These are phyloP conservation scores for Akanthomyces uredinophilus DNA, from an alignment of 2,329 filamentous ascomycete genomes.

Conservation along the genomic window DNA sequence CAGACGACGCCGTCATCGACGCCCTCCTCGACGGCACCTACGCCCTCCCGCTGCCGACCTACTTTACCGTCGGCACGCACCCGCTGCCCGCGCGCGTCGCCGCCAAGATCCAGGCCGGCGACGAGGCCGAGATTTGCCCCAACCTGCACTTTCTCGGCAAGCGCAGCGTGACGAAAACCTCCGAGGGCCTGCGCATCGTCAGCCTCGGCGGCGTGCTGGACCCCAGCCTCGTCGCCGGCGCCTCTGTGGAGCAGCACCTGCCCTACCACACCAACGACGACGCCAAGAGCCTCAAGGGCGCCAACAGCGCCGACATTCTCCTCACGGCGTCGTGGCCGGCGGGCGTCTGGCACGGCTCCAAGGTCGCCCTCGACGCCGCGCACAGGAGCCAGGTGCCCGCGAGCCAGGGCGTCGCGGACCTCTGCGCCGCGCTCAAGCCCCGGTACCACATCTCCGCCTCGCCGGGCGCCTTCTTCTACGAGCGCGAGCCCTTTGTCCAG, in stretches of 20 bases:
- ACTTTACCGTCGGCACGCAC: slow-evolving; percentile 76
- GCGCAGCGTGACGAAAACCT: slow-evolving; percentile 80
- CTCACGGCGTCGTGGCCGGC: slow-evolving; percentile 84
- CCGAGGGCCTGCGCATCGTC: slow-evolving; percentile 84
- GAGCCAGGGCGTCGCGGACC: slow-evolving; percentile 67
- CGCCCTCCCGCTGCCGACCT: slow-evolving; percentile 72
- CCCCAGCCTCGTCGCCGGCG: slow-evolving; percentile 52
- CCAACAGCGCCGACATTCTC: slow-evolving; percentile 77
- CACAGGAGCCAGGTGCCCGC: slow-evolving; percentile 45
- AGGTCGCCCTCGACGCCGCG: slow-evolving; percentile 51
- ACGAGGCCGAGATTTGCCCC: slow-evolving; percentile 68
- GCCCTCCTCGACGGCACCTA: slow-evolving; percentile 69
- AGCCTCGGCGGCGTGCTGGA: slow-evolving; percentile 72
- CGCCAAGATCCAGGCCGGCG: slow-evolving; percentile 66
- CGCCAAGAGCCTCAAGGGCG: slow-evolving; percentile 67
- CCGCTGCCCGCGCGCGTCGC: slow-evolving; percentile 67
- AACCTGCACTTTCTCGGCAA: slow-evolving; percentile 90
- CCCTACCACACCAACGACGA: slow-evolving; percentile 75
- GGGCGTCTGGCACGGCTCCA: slow-evolving; percentile 64
- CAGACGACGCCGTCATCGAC: slow-evolving; percentile 54
- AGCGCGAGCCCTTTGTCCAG: slow-evolving; percentile 90
- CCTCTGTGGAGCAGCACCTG: slow-evolving; percentile 67
- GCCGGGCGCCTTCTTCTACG: slow-evolving; percentile 64
- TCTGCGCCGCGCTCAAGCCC: slow-evolving; percentile 77
- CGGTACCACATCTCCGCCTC: slow-evolving; percentile 82